A percentile compares a stretch with the other conserved stretches of the same genome.
Conservation (phyloP, 495 filamentous ascomycete genomes). For the Tuber magnatum region DNA sequence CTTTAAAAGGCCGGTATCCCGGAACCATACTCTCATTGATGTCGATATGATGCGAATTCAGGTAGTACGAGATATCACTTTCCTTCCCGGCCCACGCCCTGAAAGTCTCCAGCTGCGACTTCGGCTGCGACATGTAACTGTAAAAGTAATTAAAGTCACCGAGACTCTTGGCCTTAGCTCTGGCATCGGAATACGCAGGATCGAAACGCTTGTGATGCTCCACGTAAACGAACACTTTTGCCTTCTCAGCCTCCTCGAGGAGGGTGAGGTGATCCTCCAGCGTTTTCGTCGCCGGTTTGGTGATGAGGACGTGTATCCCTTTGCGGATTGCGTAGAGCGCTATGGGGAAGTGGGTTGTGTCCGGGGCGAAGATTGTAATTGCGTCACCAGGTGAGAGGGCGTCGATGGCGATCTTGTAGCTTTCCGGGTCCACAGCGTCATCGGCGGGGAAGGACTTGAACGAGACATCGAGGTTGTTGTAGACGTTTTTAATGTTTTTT, state of each 20-base stretch:
- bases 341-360: constrained; percentile 91
- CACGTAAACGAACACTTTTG: constrained; percentile 82
- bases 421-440: constrained; percentile 61
- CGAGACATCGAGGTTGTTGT: constrained; percentile 76
- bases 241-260: constrained; percentile 60
- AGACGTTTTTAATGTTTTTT: constrained; percentile 78
- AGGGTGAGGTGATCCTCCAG: constrained; percentile 71
- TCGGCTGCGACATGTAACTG: constrained; percentile 93
- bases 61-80: constrained; percentile 87
- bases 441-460: constrained; percentile 77
- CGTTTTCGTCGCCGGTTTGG: constrained; percentile 85
- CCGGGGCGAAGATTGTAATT: constrained; percentile 95
- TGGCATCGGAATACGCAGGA: constrained; percentile 81
- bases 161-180: constrained; percentile 61
- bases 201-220: constrained; percentile 97
- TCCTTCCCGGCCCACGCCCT: constrained; percentile 90
- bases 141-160: constrained; percentile 98
- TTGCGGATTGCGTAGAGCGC: constrained; percentile 86
- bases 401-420: constrained; percentile 88
- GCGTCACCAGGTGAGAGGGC: constrained; percentile 72
- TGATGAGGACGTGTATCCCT: constrained; percentile 82
- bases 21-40: constrained; percentile 84
- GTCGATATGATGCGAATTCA: constrained; percentile 91
- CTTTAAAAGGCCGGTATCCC: constrained; percentile 67
- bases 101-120: constrained; percentile 88